A percentile compares a stretch with the other conserved stretches of the same genome.
Conservation (phyloP, 306 rosid species). For the peach (Prunus persica) region DNA sequence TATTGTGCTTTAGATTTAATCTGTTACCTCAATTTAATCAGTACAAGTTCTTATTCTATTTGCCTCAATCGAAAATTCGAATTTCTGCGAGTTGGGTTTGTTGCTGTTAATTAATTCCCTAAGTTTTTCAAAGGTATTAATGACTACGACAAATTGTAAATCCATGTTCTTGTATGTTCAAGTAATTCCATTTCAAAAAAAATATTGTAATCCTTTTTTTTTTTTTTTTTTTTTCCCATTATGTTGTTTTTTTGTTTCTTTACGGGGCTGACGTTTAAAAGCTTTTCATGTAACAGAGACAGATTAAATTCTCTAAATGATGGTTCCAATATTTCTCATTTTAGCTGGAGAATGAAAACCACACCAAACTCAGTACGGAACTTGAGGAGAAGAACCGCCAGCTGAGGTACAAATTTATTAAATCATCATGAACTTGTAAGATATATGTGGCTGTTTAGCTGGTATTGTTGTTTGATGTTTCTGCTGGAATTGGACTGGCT, state of each 20-base stretch:
- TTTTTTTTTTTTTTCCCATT: neutral
- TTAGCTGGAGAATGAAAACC: conserved; percentile 24
- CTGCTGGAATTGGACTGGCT: neutral
- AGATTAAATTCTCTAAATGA: neutral
- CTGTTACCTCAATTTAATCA: too few species aligned
- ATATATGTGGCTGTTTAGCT: neutral
- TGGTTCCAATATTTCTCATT: neutral
- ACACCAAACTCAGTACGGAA: conserved; percentile 26
- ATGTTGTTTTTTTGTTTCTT: neutral
- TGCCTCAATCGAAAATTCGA: too few species aligned
- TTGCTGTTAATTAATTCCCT: too few species aligned
- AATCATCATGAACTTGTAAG: neutral
- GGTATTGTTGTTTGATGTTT: neutral
- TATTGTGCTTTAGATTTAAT: too few species aligned
- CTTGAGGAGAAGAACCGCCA: conserved; percentile 24
- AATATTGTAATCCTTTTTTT: neutral
- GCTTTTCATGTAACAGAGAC: neutral
- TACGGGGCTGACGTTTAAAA: neutral
- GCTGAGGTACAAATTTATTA: conserved; percentile 28
- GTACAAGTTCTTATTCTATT: too few species aligned
- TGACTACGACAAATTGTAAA: too few species aligned
- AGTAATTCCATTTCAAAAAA: too few species aligned
- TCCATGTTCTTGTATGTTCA: neutral
- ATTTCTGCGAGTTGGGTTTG: too few species aligned
- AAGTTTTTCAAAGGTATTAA: too few species aligned